Base-by-base conservation (phyloP, 2,329 filamentous ascomycete genomes). In the Fusarium begoniae region DNA sequence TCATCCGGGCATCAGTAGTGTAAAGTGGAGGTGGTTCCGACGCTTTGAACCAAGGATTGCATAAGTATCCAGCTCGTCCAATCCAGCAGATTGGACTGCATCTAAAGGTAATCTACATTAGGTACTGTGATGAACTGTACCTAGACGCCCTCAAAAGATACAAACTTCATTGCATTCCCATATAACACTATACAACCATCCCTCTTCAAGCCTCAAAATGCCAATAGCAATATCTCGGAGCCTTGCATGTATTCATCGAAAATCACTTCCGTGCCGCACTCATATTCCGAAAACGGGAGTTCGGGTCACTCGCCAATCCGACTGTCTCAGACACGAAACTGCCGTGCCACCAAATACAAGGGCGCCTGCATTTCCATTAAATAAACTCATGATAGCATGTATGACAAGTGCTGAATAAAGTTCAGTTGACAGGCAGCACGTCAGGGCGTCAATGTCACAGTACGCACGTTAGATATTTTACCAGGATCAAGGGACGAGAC, bases 401-500 rank as follows among this genome's bases (percentile, higher is more conserved):
- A 35, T 32, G 45, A 32, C 57, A 41, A 30, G 13, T 30, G 37
- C 15, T 40, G 44, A 54, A 41, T 41, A 60, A 14, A 60, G 26
- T 60, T 60, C 35, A 54, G 45, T 24, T 40, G 57, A 54, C 44
- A 54, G 44, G 26, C 26, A 32, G 35, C 57, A 26, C 13, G 26
- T 50, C 43, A 32, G 30, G 20, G 38, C 26, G 14, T 45, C 37
- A 20, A 40, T 40, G 38, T 13, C 38, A 40, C 20, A 22, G 20
- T 40, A 57, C 48, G 18, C 35, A 66, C 48, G 35, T 43, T 40
- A 8, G 44, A 26, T 44, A 66, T 30, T 30, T 17, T 38, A 65
- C 63, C 9, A 28, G 63, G 63, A 66, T 66, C 63, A 47, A 43
- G 61, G 60, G 22, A 47, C 35, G 15, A 60, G 22, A 24, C 15